A percentile compares a stretch with the other conserved stretches of the same genome.
phyloP scores from a whole-genome alignment of 2,329 filamentous ascomycete genomes.

The Exophiala oligosperma region DNA sequence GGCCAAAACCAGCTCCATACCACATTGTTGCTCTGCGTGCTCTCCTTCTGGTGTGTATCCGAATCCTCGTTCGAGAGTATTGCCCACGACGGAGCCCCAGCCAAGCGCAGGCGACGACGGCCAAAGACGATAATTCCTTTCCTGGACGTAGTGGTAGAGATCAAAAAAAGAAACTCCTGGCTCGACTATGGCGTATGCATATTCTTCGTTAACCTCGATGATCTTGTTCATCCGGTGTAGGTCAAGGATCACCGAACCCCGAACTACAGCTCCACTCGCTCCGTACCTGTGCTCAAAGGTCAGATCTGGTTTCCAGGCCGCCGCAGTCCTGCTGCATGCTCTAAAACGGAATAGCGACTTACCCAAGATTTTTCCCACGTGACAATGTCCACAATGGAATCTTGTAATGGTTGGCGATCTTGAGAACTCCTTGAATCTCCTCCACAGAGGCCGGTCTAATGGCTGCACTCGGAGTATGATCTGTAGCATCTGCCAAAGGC shows the following conservation, averaged over 20 bases:
- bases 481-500: no score
- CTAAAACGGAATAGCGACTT: background rate
- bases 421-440: slow-evolving; percentile 33
- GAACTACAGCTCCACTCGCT: slow-evolving; percentile 47
- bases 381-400: slow-evolving; percentile 37
- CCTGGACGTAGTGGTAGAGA: slow-evolving; percentile 43
- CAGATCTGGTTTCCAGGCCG: background rate
- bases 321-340: no score
- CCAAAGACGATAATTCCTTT: slow-evolving; percentile 43
- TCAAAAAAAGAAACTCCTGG: slow-evolving; percentile 49
- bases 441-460: background rate
- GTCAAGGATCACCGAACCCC: slow-evolving; percentile 48
- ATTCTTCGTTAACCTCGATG: slow-evolving; percentile 34
- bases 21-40: slow-evolving; percentile 47
- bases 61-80: slow-evolving; percentile 49
- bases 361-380: slow-evolving; percentile 40
- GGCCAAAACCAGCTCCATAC: slow-evolving; percentile 45
- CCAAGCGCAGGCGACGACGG: slow-evolving; percentile 49
- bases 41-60: slow-evolving; percentile 37
- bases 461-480: no score
- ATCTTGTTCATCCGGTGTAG: slow-evolving; percentile 36
- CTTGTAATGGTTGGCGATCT: slow-evolving; percentile 33
- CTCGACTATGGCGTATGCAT: slow-evolving; percentile 35
- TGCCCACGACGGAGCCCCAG: slow-evolving; percentile 52
- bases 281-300: slow-evolving; percentile 34